Conservation (phyloP, 1,284 basidiomycete genomes). For the Ganoderma meredithae region DNA sequence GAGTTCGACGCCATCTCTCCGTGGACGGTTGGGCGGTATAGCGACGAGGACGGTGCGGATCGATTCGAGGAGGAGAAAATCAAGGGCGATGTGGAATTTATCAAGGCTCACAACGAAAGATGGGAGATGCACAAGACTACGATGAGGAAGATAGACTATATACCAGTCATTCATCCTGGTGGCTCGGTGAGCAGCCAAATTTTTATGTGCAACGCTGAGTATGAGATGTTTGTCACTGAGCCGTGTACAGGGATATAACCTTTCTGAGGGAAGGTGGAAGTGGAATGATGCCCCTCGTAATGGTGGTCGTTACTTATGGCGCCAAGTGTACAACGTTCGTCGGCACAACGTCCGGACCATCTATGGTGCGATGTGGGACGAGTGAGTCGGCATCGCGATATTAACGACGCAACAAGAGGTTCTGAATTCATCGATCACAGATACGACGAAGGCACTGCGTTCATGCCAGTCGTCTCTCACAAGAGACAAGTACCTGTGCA, state of each 20-base stretch:
- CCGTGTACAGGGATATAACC: slow-evolving; percentile 63
- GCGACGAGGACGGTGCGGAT: slow-evolving; percentile 63
- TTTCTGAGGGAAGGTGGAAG: slow-evolving; percentile 70
- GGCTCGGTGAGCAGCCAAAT: slow-evolving; percentile 63
- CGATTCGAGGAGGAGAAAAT: slow-evolving; percentile 64
- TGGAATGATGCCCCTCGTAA: slow-evolving; percentile 72
- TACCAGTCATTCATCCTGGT: slow-evolving; percentile 78
- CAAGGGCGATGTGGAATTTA: slow-evolving; percentile 65
- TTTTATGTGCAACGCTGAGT: neutral
- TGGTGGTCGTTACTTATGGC: slow-evolving; percentile 79
- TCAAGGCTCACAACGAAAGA: slow-evolving; percentile 56
- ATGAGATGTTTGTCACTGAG: neutral
- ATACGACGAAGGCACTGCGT: slow-evolving; percentile 82
- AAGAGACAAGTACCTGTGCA: slow-evolving; percentile 64
- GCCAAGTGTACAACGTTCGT: slow-evolving; percentile 71
- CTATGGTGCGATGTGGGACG: slow-evolving; percentile 87
- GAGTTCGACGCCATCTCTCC: slow-evolving; percentile 80
- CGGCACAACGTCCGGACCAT: slow-evolving; percentile 68
- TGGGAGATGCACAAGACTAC: slow-evolving; percentile 42
- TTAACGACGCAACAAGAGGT: neutral
- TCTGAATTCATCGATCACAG: slow-evolving; percentile 43
- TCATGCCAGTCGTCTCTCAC: slow-evolving; percentile 70
- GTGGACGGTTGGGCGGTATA: slow-evolving; percentile 77
- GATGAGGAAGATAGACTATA: slow-evolving; percentile 69
- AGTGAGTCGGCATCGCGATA: slow-evolving; percentile 53